Evolutionary conservation across 768 basidiomycete species (phyloP).

Genomic region (Lactarius pseudohatsudake): DNA sequence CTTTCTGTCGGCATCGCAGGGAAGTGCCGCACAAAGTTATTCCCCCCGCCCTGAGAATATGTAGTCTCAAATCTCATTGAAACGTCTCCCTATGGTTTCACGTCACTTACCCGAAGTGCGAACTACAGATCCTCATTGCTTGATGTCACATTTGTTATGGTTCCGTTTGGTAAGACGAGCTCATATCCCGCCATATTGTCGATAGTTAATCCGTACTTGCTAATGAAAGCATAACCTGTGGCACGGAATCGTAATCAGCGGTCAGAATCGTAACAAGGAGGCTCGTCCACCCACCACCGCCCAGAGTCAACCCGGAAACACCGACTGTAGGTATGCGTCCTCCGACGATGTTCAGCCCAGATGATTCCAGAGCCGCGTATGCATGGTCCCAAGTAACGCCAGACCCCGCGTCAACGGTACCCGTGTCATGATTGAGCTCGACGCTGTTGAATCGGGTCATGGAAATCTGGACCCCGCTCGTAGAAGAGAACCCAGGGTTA

Average conservation of each 20-base stretch:
- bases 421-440: not conserved
- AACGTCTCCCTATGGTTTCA: too few species aligned
- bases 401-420: conserved; percentile 28
- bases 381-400: conserved; percentile 34
- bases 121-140: conserved; percentile 6
- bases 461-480: conserved; percentile 32
- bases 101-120: conserved; percentile 18
- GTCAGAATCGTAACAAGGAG: too few species aligned
- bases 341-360: conserved; percentile 29
- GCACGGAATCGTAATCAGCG: too few species aligned
- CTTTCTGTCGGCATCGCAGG: too few species aligned
- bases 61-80: too few species aligned
- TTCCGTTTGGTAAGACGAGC: conserved; percentile 37
- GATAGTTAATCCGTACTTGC: not conserved
- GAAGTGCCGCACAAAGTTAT: conserved; percentile 26
- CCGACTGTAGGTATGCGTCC: conserved; percentile 11
- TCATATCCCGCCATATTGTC: conserved; percentile 37
- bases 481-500: conserved; percentile 33
- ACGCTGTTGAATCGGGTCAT: conserved; percentile 30
- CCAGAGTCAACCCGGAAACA: too few species aligned
- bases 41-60: conserved; percentile 18
- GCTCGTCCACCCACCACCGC: too few species aligned
- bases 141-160: not conserved
- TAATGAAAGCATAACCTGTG: too few species aligned
- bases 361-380: conserved; percentile 25